A percentile compares a stretch with the other conserved stretches of the same genome.
phyloP scores from a whole-genome alignment of 2,329 filamentous ascomycete genomes.

The Orbilia blumenaviensis region DNA sequence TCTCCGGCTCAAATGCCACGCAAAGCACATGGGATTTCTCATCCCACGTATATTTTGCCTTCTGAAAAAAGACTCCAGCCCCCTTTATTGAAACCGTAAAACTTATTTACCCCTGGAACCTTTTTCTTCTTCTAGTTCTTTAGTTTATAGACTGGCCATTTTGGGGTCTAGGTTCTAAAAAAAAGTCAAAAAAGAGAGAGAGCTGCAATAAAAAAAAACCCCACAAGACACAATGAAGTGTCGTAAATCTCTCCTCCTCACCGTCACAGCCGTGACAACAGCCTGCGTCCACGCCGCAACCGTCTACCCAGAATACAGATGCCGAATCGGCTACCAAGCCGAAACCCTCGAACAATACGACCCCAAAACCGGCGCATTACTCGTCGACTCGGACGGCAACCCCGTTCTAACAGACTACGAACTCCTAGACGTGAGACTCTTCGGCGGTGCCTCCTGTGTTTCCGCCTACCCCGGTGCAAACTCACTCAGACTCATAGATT shows the following conservation, averaged over 20 bases:
- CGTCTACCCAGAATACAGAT: slow-evolving; percentile 12
- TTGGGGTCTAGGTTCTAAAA: neutral
- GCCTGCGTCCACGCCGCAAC: neutral
- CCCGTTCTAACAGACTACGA: neutral
- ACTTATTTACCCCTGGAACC: too few relatives aligned
- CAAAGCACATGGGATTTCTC: too few relatives aligned
- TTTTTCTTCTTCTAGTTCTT: too few relatives aligned
- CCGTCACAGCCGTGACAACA: neutral
- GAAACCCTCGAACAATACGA: slow-evolving; percentile 15
- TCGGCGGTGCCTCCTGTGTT: slow-evolving; percentile 12
- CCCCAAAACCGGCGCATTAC: neutral
- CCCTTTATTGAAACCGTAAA: too few relatives aligned
- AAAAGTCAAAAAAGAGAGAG: too few relatives aligned
- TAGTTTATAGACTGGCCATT: too few relatives aligned
- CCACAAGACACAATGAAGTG: slow-evolving; percentile 9
- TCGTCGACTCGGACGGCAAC: neutral
- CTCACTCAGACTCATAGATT: neutral
- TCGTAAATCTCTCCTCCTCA: neutral
- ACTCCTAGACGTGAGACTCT: slow-evolving; percentile 5
- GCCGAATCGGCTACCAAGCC: slow-evolving; percentile 16
- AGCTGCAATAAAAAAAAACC: too few relatives aligned
- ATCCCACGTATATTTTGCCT: too few relatives aligned
- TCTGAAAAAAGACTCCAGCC: too few relatives aligned
- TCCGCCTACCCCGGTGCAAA: slow-evolving; percentile 13
- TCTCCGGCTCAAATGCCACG: too few relatives aligned